Percentiles rank a stretch among this genome's conserved stretches.
phyloP scores from a whole-genome alignment of 2,329 filamentous ascomycete species.

The Plectosphaerella cucumerina region DNA sequence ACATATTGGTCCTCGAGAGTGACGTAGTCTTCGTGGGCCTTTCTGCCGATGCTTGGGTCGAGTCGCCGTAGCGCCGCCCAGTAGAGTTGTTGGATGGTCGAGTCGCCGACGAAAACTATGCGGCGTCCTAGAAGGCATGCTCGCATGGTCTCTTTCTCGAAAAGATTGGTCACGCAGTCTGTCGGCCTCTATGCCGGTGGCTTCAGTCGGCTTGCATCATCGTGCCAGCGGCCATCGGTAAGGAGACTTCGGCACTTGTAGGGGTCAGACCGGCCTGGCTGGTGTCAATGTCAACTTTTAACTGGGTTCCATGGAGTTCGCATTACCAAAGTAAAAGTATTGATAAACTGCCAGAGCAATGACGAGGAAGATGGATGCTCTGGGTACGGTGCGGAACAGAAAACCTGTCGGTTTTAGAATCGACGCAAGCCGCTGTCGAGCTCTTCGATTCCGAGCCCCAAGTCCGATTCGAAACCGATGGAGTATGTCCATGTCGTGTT shows the following conservation, averaged over 20 bases:
- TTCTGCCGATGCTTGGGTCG: slow-evolving; percentile 6
- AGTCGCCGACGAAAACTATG: slow-evolving; percentile 59
- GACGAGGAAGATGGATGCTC: slow-evolving; percentile 6
- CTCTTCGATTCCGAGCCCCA: too few species aligned
- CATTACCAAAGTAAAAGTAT: slow-evolving; percentile 5
- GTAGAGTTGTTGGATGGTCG: slow-evolving; percentile 55
- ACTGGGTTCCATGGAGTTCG: neutral
- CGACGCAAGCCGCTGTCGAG: neutral
- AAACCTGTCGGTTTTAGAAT: neutral
- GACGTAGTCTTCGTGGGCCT: slow-evolving; percentile 10
- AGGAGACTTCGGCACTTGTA: slow-evolving; percentile 50
- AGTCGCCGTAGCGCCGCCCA: slow-evolving; percentile 36
- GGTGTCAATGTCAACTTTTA: neutral
- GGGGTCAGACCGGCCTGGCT: slow-evolving; percentile 32
- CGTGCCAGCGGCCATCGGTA: slow-evolving; percentile 45
- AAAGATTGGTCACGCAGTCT: neutral
- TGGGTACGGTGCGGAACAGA: neutral
- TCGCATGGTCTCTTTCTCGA: slow-evolving; percentile 16
- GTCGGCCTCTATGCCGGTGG: neutral
- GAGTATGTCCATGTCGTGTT: too few species aligned
- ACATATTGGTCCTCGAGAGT: slow-evolving; percentile 7
- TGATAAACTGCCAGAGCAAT: slow-evolving; percentile 9
- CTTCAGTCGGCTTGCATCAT: slow-evolving; percentile 5
- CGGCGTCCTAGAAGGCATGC: slow-evolving; percentile 46
- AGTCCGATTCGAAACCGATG: too few species aligned